Percentiles rank a stretch among this genome's conserved stretches.
Conservation (phyloP, 495 filamentous ascomycete species). For the Saxispiralis lemnorum region DNA sequence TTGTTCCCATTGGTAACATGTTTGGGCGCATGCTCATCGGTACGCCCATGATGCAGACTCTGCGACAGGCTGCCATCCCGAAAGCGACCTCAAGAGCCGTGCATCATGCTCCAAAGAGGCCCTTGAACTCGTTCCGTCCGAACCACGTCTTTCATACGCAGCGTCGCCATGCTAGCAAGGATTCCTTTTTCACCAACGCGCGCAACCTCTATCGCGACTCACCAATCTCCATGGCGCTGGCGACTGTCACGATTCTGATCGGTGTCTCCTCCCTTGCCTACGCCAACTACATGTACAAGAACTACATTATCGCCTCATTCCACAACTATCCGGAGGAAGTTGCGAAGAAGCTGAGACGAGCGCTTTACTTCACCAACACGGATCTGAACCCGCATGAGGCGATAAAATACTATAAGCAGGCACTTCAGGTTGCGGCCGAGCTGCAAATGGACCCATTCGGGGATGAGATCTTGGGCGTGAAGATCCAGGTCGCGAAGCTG, state of each 20-base stretch:
- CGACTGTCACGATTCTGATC: conserved; percentile 24
- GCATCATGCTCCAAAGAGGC: conserved; percentile 2
- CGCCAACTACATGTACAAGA: conserved; percentile 45
- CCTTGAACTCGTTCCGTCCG: neutral
- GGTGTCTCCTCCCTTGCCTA: conserved; percentile 36
- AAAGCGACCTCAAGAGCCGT: neutral
- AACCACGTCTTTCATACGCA: neutral
- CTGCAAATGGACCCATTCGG: conserved; percentile 68
- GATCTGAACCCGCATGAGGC: conserved; percentile 52
- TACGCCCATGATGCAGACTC: neutral
- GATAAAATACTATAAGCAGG: conserved; percentile 62
- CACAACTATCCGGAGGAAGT: conserved; percentile 65
- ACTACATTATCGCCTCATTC: conserved; percentile 45
- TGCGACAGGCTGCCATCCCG: neutral
- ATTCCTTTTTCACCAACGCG: conserved; percentile 4
- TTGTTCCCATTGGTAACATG: neutral
- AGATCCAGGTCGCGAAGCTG: conserved; percentile 59
- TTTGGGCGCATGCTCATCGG: neutral
- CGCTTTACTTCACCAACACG: conserved; percentile 70
- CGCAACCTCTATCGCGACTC: conserved; percentile 4
- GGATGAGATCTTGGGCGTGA: conserved; percentile 77
- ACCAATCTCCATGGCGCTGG: conserved; percentile 10
- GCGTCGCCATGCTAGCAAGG: neutral
- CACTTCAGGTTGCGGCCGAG: conserved; percentile 50
- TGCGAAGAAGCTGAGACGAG: conserved; percentile 62